Evolutionary conservation across 495 filamentous ascomycete genomes (phyloP).

Genomic region (Apodospora peruviana): DNA sequence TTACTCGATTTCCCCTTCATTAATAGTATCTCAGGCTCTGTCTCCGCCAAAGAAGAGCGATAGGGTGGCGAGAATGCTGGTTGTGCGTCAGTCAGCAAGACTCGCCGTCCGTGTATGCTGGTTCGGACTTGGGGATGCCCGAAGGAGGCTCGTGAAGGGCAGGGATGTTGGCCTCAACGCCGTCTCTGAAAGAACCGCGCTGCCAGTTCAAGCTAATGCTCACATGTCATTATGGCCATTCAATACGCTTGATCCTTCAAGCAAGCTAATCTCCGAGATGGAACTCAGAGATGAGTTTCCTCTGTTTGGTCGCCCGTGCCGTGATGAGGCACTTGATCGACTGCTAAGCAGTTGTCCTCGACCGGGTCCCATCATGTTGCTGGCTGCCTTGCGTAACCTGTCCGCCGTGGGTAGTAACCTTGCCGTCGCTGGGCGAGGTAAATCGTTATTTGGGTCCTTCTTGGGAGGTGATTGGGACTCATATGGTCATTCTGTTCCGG

Average conservation of each 20-base stretch:
- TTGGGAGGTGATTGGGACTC: slow-evolving; percentile 8
- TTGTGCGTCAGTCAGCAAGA: background rate
- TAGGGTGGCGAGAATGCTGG: slow-evolving; percentile 1
- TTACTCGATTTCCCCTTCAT: slow-evolving; percentile 8
- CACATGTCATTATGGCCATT: slow-evolving; percentile 4
- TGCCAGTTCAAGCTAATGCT: slow-evolving; percentile 8
- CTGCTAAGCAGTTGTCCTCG: background rate
- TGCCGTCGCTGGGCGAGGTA: too few species aligned
- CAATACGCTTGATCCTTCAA: slow-evolving; percentile 8
- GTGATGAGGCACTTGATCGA: background rate
- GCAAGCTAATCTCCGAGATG: slow-evolving; percentile 19
- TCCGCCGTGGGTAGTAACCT: background rate
- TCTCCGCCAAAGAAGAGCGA: background rate
- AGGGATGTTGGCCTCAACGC: slow-evolving; percentile 27
- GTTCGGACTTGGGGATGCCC: slow-evolving; percentile 28
- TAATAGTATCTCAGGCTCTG: slow-evolving; percentile 1
- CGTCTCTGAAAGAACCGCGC: slow-evolving; percentile 19
- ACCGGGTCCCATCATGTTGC: background rate
- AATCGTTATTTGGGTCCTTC: slow-evolving; percentile 1
- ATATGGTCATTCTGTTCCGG: background rate
- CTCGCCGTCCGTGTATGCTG: slow-evolving; percentile 16
- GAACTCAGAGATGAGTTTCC: slow-evolving; percentile 12
- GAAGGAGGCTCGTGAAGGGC: slow-evolving; percentile 14
- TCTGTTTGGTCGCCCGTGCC: slow-evolving; percentile 1
- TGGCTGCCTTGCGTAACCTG: background rate